Evolutionary conservation across 805 yeast species (phyloP).

Genomic region (Yamadazyma endophytica): DNA sequence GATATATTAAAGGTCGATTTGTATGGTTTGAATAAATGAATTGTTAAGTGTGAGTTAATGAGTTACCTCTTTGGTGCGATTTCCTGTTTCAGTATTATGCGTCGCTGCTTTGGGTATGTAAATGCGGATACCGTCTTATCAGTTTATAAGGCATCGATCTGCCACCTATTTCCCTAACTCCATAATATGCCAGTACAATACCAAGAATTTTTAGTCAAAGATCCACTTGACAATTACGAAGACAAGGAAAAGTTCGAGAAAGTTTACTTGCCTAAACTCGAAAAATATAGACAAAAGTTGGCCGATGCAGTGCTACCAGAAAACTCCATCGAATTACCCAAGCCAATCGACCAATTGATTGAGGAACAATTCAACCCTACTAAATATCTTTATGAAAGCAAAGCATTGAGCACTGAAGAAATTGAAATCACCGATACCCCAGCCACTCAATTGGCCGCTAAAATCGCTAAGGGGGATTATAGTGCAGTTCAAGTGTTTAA

Average conservation of each 20-base stretch:
- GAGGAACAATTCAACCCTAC: constrained; percentile 33
- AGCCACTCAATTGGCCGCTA: constrained; percentile 19
- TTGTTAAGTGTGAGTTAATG: too few species aligned
- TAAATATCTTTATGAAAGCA: constrained; percentile 29
- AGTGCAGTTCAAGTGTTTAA: constrained; percentile 34
- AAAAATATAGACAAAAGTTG: constrained; percentile 28
- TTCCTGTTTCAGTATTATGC: too few species aligned
- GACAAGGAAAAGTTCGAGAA: constrained; percentile 38
- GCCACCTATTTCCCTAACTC: too few species aligned
- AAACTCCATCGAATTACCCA: constrained; percentile 28
- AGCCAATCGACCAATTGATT: constrained; percentile 24
- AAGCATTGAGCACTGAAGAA: constrained; percentile 30
- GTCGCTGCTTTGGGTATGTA: too few species aligned
- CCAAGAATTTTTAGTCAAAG: constrained; percentile 26
- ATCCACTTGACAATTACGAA: constrained; percentile 28
- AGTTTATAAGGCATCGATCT: too few species aligned
- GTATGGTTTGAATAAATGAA: constrained; percentile 8
- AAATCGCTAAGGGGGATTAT: constrained; percentile 30
- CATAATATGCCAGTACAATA: constrained; percentile 10
- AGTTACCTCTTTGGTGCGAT: too few species aligned
- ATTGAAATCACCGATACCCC: constrained; percentile 36
- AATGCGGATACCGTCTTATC: too few species aligned
- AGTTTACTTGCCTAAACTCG: constrained; percentile 42
- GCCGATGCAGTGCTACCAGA: constrained; percentile 25
- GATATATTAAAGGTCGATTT: constrained; percentile 29